These are phyloP conservation scores for Auriscalpium orientale DNA, from an alignment of 768 basidiomycete species.

Conservation along the genomic window DNA sequence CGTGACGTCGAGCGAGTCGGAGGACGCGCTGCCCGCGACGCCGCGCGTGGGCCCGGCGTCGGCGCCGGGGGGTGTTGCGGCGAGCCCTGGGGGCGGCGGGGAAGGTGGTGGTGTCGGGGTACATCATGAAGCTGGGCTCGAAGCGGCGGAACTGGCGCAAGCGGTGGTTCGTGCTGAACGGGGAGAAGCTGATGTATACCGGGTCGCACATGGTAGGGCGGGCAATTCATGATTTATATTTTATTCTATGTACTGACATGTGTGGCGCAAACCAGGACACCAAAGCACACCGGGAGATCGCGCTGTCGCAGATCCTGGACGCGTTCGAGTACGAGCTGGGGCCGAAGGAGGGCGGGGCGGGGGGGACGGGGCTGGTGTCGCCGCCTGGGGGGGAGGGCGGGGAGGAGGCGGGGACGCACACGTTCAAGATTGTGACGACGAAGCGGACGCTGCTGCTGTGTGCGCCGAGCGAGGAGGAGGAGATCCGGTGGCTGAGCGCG, in stretches of 20 bases:
- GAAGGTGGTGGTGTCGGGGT: constrained; percentile 83
- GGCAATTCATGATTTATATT: constrained; percentile 12
- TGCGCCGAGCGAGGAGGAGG: constrained; percentile 95
- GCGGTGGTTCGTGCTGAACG: constrained; percentile 92
- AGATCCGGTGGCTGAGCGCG: constrained; percentile 96
- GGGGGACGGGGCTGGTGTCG: constrained; percentile 24
- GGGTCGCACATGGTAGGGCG: constrained; percentile 88
- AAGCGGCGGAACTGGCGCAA: constrained; percentile 95
- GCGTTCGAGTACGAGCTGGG: constrained; percentile 82
- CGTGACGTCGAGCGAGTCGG: constrained; percentile 74
- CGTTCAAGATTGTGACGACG: constrained; percentile 95
- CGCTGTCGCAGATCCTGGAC: constrained; percentile 80
- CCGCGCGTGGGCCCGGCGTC: constrained; percentile 25
- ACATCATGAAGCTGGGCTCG: constrained; percentile 93
- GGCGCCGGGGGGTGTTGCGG: constrained; percentile 33
- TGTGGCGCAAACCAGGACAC: constrained; percentile 55
- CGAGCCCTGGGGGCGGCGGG: constrained; percentile 43
- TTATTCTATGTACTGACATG: constrained; percentile 1
- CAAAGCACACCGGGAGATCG: constrained; percentile 80
- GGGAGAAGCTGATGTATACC: constrained; percentile 81
- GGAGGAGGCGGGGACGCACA: constrained; percentile 43
- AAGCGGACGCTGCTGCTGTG: constrained; percentile 84
- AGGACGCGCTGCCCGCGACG: constrained; percentile 47
- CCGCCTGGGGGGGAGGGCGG: constrained; percentile 37
- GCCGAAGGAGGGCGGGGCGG: constrained; percentile 36